Evolutionary conservation across 306 rosid genomes (phyloP).

Genomic region (Lagenaria siceraria): DNA sequence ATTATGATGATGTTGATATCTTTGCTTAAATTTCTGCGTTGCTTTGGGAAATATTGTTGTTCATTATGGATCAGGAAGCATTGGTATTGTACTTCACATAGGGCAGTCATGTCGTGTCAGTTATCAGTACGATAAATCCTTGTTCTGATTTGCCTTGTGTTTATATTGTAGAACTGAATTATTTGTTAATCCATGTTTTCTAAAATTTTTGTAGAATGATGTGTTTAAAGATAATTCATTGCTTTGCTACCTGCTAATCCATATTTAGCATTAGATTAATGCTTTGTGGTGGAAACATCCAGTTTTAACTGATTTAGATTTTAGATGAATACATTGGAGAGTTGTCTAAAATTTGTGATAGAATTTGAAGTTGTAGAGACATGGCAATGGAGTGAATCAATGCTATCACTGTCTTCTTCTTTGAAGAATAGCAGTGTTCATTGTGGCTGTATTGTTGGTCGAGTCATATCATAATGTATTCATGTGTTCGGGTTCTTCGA

Average conservation of each 20-base stretch:
- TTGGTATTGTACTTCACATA: not conserved
- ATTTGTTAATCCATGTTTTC: not conserved
- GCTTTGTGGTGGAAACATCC: not conserved
- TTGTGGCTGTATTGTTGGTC: not conserved
- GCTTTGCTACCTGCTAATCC: not conserved
- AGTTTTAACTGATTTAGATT: not conserved
- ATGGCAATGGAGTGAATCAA: no score
- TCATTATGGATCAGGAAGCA: not conserved
- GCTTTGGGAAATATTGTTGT: not conserved
- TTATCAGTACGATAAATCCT: not conserved
- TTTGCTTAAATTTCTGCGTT: not conserved
- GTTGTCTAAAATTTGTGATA: not conserved
- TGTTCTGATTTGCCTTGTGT: not conserved
- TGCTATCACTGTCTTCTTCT: not conserved
- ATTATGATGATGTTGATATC: not conserved
- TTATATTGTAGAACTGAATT: not conserved
- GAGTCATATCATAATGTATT: not conserved
- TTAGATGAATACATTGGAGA: not conserved
- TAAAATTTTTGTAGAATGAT: no score
- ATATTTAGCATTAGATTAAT: not conserved
- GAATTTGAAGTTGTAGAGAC: not conserved
- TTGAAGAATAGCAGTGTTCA: not conserved
- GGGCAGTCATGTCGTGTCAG: no score
- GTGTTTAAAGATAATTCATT: not conserved
- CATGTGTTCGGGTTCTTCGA: not conserved